Percentiles rank a stretch among this genome's conserved stretches.
Evolutionary conservation across 2,329 filamentous ascomycete species (phyloP).

Genomic region (Fusarium cyanostomum): DNA sequence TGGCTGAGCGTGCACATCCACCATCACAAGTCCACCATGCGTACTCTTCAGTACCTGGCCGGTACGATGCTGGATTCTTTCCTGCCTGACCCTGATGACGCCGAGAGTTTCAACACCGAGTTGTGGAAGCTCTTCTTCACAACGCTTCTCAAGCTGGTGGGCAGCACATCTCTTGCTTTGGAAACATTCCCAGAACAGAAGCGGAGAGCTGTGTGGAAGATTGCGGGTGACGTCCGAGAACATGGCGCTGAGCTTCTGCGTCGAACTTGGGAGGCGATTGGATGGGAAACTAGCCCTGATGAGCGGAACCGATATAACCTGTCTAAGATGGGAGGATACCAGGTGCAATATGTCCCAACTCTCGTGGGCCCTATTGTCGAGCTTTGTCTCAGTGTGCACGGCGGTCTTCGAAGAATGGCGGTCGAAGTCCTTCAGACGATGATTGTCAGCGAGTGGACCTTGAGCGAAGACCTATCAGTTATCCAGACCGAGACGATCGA

Average conservation of each 20-base stretch:
- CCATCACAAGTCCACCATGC: slow-evolving; percentile 90
- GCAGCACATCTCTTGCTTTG: slow-evolving; percentile 86
- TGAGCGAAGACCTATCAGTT: slow-evolving; percentile 89
- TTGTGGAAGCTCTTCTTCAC: slow-evolving; percentile 95
- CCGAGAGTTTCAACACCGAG: slow-evolving; percentile 90
- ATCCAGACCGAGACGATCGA: slow-evolving; percentile 98
- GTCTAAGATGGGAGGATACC: slow-evolving; percentile 90
- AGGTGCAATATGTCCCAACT: slow-evolving; percentile 96
- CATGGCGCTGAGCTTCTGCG: slow-evolving; percentile 87
- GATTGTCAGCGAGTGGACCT: slow-evolving; percentile 97
- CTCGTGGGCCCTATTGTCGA: slow-evolving; percentile 92
- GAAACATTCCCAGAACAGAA: slow-evolving; percentile 99
- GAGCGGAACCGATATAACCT: slow-evolving; percentile 82
- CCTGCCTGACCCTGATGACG: slow-evolving; percentile 88
- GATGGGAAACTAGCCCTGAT: slow-evolving; percentile 89
- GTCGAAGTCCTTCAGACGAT: slow-evolving; percentile 96
- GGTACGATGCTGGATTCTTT: slow-evolving; percentile 83
- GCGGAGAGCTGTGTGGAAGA: slow-evolving; percentile 96
- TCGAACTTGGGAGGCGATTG: slow-evolving; percentile 92
- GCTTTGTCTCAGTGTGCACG: slow-evolving; percentile 93
- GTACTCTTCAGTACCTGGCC: slow-evolving; percentile 83
- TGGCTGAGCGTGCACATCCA: slow-evolving; percentile 96
- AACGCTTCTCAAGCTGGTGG: slow-evolving; percentile 87
- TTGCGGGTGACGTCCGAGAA: slow-evolving; percentile 94
- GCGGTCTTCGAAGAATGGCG: slow-evolving; percentile 87